Evolutionary conservation across 1,284 basidiomycete genomes (phyloP), one percentile per base, ranked within the genome.

Genomic region (Cryptococcus maquisensis): DNA sequence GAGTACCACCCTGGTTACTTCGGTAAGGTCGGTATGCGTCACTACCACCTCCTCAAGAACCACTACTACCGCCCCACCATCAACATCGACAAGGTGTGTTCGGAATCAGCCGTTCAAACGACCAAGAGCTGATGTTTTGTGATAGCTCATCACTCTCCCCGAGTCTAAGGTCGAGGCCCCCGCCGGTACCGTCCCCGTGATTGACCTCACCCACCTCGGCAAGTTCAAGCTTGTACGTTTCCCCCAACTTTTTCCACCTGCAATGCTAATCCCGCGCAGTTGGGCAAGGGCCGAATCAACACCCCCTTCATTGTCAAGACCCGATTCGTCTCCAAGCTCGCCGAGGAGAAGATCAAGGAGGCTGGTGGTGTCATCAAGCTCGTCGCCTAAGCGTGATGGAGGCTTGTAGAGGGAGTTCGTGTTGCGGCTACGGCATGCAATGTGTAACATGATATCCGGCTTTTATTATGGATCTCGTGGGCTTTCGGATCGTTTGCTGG

Each of bases 1-100:
- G 59, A 78, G 81, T 95, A 89, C 87, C 92, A 96, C 81, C 89
- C 89, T 78, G 94, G 82, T 80, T 82, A 80, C 78, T 82, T 80
- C 68, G 78, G 79, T 71, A 81, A 81, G 65, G 91, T 94, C 75
- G 90, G 90, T 91, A 98, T 98, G 94, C 86, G 95, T 73, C 87
- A 88, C 81, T 98, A 88, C 90, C 95, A 98, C 80, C 79, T 92
- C 63, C 94, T 91, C 59, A 86, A 87, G 79, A 97, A 97, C 81
- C 79, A 83, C 69, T 82, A 85, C 80, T 93, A 88, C 91, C 84
- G 86, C 66, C 93, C 94, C 35, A 88, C 87, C 72, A 89, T 98
- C 86, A 98, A 98, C 83, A 84, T 96, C 76, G 93, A 96, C 84
- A 94, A 91, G 80, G 78, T 77, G 56, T 57, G 77, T 65, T 43